Evolutionary conservation across 83 land plant genomes (phyloP).

Genomic region (Picea engelmannii): DNA sequence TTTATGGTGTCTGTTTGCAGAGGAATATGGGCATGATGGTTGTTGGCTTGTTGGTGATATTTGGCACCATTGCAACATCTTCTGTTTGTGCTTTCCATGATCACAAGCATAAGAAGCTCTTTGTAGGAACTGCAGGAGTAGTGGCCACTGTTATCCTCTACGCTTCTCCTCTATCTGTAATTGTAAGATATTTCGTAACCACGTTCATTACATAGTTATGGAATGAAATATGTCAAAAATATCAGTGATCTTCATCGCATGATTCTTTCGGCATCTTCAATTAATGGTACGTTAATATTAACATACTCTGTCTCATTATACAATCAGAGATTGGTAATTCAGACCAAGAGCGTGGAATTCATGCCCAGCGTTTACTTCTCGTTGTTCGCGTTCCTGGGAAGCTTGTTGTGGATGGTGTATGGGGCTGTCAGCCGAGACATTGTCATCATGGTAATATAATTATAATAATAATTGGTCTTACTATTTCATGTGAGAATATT

Average conservation of each 20-base stretch:
- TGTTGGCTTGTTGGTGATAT: neutral
- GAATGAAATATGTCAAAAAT: too few relatives aligned
- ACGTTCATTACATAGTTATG: too few relatives aligned
- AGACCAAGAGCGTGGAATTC: conserved; percentile 48
- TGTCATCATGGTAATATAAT: conserved; percentile 27
- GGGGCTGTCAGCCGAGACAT: conserved; percentile 34
- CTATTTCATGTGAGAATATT: neutral
- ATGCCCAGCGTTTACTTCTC: conserved; percentile 49
- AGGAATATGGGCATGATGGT: neutral
- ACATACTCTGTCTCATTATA: too few relatives aligned
- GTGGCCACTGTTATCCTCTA: neutral
- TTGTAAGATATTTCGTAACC: neutral
- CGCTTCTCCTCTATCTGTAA: neutral
- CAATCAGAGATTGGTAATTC: conserved; percentile 37
- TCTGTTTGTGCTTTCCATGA: conserved; percentile 1
- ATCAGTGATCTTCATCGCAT: too few relatives aligned
- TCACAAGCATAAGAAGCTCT: neutral
- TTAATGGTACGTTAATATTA: too few relatives aligned
- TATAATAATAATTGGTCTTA: neutral
- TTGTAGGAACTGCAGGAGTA: conserved; percentile 5
- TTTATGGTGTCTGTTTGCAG: neutral
- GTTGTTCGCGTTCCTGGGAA: conserved; percentile 33
- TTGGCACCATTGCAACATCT: neutral
- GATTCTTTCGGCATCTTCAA: neutral
- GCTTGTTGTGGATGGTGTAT: conserved; percentile 41